Conservation (phyloP, 106 monocot genomes). For the Chionographis japonica region DNA sequence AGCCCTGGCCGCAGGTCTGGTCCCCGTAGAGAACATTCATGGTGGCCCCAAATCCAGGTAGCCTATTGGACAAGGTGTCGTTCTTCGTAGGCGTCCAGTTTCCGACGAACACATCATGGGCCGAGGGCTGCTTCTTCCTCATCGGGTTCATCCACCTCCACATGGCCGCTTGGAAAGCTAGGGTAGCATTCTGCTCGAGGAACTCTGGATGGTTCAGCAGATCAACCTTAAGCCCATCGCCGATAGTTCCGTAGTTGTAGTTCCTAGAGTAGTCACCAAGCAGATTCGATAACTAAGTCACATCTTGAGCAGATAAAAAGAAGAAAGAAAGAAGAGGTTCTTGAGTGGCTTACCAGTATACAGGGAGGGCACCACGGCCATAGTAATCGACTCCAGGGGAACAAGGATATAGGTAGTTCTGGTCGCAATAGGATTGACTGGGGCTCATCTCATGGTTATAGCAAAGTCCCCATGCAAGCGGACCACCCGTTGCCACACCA, state of each 20-base stretch:
- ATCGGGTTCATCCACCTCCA: slow-evolving; percentile 91
- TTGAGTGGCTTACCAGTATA: slow-evolving; percentile 45
- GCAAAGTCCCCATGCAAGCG: slow-evolving; percentile 69
- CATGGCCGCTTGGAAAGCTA: slow-evolving; percentile 88
- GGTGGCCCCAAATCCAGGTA: slow-evolving; percentile 85
- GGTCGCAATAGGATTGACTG: slow-evolving; percentile 53
- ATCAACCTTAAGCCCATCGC: slow-evolving; percentile 45
- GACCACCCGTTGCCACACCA: slow-evolving; percentile 80
- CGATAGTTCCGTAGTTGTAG: slow-evolving; percentile 37
- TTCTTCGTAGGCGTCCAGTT: slow-evolving; percentile 96
- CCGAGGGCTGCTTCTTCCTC: slow-evolving; percentile 92
- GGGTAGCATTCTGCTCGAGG: slow-evolving; percentile 81
- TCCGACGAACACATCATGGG: slow-evolving; percentile 82
- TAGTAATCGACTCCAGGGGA: slow-evolving; percentile 44
- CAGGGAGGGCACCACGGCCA: slow-evolving; percentile 58
- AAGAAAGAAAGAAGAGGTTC: background rate
- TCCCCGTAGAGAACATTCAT: slow-evolving; percentile 91
- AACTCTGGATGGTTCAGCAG: slow-evolving; percentile 82
- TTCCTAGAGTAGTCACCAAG: slow-evolving; percentile 22
- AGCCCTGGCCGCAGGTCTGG: slow-evolving; percentile 70
- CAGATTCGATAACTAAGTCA: background rate
- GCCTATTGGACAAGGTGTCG: slow-evolving; percentile 72
- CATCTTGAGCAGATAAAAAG: no score
- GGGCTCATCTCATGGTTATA: slow-evolving; percentile 80
- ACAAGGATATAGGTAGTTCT: slow-evolving; percentile 40